These are phyloP conservation scores for Malus hybrid DNA, from an alignment of 331 rosid genomes.

Conservation along the genomic window DNA sequence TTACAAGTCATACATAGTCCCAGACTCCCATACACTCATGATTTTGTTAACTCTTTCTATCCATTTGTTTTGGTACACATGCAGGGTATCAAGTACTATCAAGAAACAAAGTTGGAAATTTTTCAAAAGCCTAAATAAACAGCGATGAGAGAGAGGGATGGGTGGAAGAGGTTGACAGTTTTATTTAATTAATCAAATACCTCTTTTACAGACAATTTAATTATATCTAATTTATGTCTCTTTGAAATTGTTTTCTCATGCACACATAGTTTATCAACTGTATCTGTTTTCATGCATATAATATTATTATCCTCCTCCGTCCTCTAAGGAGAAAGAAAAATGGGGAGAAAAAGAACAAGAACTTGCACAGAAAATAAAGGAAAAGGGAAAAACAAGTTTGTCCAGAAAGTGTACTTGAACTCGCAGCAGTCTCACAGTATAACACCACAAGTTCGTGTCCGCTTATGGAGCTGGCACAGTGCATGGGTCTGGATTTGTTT, in stretches of 20 bases:
- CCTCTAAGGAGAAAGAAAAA: too few relatives aligned
- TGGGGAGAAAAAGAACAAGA: too few relatives aligned
- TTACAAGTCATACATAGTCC: neutral
- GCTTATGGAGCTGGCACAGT: too few relatives aligned
- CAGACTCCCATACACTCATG: neutral
- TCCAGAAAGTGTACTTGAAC: too few relatives aligned
- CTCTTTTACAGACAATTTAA: slow-evolving; percentile 9
- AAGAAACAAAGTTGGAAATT: neutral
- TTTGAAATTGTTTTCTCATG: neutral
- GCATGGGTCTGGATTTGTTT: too few relatives aligned
- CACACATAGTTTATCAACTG: too few relatives aligned
- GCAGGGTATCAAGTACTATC: neutral
- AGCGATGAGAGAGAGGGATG: neutral
- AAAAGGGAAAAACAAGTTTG: too few relatives aligned
- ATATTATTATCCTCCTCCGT: too few relatives aligned
- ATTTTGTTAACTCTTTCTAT: neutral
- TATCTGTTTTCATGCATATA: too few relatives aligned
- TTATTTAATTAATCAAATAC: neutral
- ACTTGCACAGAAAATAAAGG: too few relatives aligned
- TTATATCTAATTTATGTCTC: slow-evolving; percentile 4
- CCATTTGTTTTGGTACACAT: neutral
- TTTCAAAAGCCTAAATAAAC: neutral
- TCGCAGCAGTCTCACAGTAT: too few relatives aligned
- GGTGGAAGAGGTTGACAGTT: neutral
- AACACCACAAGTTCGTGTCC: too few relatives aligned